Percentiles rank a stretch among this genome's conserved stretches.
phyloP scores from a whole-genome alignment of 2,329 filamentous ascomycete species.

The Diaporthe batatas region DNA sequence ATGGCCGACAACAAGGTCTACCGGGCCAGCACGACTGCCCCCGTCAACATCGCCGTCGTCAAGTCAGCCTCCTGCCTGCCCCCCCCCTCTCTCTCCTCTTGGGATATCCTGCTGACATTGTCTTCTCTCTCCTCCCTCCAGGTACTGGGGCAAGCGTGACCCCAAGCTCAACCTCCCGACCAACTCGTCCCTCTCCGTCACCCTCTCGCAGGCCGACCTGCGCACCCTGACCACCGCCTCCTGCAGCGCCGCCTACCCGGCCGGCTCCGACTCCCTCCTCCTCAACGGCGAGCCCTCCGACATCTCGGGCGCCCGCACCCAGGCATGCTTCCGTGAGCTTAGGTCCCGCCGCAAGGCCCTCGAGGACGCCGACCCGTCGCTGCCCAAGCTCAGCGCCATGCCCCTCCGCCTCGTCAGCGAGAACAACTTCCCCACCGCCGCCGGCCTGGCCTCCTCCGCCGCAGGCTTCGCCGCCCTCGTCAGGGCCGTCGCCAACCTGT shows the following conservation, averaged over 20 bases:
- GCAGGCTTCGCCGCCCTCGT: slow-evolving; percentile 80
- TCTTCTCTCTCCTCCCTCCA: slow-evolving; percentile 43
- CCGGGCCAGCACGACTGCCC: slow-evolving; percentile 94
- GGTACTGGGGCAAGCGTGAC: slow-evolving; percentile 97
- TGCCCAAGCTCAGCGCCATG: slow-evolving; percentile 84
- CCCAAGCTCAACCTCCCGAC: slow-evolving; percentile 94
- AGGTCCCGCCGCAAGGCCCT: slow-evolving; percentile 81
- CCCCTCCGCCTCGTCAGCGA: slow-evolving; percentile 90
- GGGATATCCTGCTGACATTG: not conserved
- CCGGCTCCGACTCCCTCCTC: slow-evolving; percentile 75
- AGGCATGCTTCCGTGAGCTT: slow-evolving; percentile 92
- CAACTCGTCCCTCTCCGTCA: slow-evolving; percentile 97
- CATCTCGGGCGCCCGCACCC: slow-evolving; percentile 88
- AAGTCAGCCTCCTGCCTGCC: slow-evolving; percentile 69
- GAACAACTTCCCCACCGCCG: slow-evolving; percentile 99
- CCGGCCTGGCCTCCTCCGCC: slow-evolving; percentile 83
- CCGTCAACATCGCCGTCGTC: slow-evolving; percentile 98
- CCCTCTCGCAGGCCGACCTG: slow-evolving; percentile 92
- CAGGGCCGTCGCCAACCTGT: slow-evolving; percentile 90
- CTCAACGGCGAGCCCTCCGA: slow-evolving; percentile 89
- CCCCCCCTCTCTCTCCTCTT: slow-evolving; percentile 37
- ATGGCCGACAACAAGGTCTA: slow-evolving; percentile 75
- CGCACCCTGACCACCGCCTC: slow-evolving; percentile 96
- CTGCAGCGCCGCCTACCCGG: slow-evolving; percentile 78
- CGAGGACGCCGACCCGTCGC: slow-evolving; percentile 77